Evolutionary conservation across 2,329 filamentous ascomycete genomes (phyloP).

Genomic region (Exutisphaerella laricina): DNA sequence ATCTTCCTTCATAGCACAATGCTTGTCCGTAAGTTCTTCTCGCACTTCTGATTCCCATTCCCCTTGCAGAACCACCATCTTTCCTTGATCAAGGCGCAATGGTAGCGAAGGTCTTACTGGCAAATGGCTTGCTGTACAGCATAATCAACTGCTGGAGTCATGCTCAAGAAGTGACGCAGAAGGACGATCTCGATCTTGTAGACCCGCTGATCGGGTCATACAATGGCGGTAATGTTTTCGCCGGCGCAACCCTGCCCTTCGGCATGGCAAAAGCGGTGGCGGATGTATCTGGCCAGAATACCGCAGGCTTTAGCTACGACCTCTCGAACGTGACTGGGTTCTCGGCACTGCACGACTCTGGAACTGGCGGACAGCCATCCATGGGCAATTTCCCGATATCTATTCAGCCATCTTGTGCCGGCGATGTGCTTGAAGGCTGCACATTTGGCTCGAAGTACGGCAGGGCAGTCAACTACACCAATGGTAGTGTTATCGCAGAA

Average conservation of each 20-base stretch:
- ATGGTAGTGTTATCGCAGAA: slow-evolving; percentile 47
- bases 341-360: slow-evolving; percentile 46
- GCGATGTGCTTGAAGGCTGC: slow-evolving; percentile 36
- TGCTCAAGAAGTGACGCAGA: not conserved
- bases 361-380: slow-evolving; percentile 38
- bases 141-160: not conserved
- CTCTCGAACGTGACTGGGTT: slow-evolving; percentile 42
- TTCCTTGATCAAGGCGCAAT: not conserved
- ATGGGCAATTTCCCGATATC: slow-evolving; percentile 24
- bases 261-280: slow-evolving; percentile 44
- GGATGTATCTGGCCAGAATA: slow-evolving; percentile 46
- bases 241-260: slow-evolving; percentile 36
- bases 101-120: not conserved
- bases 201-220: slow-evolving; percentile 41
- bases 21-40: not conserved
- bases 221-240: slow-evolving; percentile 40
- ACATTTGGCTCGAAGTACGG: slow-evolving; percentile 45
- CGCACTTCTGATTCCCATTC: not conserved
- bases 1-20: not conserved
- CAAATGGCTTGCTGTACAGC: not conserved
- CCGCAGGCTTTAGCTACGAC: slow-evolving; percentile 51
- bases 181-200: slow-evolving; percentile 28
- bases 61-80: not conserved
- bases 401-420: slow-evolving; percentile 25
- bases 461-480: slow-evolving; percentile 46